These are phyloP conservation scores for Scleromitrula shiraiana DNA, from an alignment of 2,329 filamentous ascomycete genomes.

Conservation along the genomic window DNA sequence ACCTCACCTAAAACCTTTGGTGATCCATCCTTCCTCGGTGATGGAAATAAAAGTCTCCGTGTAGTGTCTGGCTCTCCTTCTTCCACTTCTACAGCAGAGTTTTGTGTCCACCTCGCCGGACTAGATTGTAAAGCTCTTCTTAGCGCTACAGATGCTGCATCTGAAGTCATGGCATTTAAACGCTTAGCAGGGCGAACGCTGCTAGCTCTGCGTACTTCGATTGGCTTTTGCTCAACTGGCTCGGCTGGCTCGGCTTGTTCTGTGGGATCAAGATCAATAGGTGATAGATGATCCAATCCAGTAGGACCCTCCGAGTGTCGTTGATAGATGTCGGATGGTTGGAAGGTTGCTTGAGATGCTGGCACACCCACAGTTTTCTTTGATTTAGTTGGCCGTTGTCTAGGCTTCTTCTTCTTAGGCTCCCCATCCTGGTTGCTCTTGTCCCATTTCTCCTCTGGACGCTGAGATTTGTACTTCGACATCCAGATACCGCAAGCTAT, in stretches of 20 bases:
- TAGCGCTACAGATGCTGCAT: conserved; percentile 26
- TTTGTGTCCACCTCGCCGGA: conserved; percentile 38
- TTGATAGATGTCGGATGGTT: conserved; percentile 30
- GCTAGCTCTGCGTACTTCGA: conserved; percentile 17
- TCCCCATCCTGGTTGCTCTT: conserved; percentile 33
- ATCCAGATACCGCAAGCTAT: conserved; percentile 88
- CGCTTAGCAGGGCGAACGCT: conserved; percentile 24
- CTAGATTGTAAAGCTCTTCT: conserved; percentile 30
- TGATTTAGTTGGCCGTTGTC: conserved; percentile 26
- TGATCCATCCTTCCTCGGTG: conserved; percentile 58
- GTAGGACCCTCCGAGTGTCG: not conserved
- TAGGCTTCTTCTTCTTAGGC: conserved; percentile 36
- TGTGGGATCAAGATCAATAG: conserved; percentile 4
- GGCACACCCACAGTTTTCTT: conserved; percentile 14
- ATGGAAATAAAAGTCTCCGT: conserved; percentile 67
- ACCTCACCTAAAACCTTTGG: conserved; percentile 54
- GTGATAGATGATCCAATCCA: conserved; percentile 1
- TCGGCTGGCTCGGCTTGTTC: not conserved
- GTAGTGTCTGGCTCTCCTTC: conserved; percentile 47
- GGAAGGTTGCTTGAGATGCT: conserved; percentile 31
- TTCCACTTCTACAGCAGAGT: conserved; percentile 45
- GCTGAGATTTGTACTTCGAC: conserved; percentile 76
- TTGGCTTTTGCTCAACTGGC: not conserved
- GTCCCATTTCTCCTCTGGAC: conserved; percentile 77
- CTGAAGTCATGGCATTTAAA: conserved; percentile 26